These are phyloP conservation scores for Blastocystis sp. DNA, from an alignment of 352 stramenopile species.

Conservation along the genomic window DNA sequence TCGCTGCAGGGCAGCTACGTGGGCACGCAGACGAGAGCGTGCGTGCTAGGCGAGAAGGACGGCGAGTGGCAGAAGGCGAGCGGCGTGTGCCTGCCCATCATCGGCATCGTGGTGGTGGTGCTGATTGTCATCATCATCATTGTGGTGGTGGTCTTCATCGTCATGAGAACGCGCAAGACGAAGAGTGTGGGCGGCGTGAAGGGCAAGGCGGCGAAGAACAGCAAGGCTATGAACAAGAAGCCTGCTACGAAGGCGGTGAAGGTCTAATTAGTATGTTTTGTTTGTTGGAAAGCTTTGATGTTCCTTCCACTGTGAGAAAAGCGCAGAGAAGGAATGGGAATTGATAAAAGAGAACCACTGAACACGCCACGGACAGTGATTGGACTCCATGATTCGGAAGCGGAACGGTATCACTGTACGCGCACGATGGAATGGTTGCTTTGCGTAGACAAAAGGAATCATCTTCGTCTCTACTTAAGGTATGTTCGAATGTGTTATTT, in stretches of 20 bases:
- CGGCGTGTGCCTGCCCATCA: slow-evolving; percentile 9
- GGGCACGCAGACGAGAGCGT: slow-evolving; percentile 4
- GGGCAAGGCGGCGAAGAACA: not conserved
- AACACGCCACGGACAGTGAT: slow-evolving; percentile 2
- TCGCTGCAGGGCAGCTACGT: not conserved
- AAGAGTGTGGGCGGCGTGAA: not conserved
- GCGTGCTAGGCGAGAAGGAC: not conserved
- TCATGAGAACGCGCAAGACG: not conserved
- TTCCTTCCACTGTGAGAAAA: not conserved
- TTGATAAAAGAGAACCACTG: slow-evolving; percentile 9
- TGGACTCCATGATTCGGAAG: not conserved
- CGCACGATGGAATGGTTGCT: slow-evolving; percentile 4
- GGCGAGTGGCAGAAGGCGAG: not conserved
- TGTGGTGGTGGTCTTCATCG: not conserved
- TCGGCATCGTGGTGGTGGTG: not conserved
- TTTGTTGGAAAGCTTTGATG: not conserved
- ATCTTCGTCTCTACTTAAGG: slow-evolving; percentile 27
- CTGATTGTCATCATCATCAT: not conserved
- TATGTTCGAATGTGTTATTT: not conserved
- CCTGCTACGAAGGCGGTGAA: not conserved
- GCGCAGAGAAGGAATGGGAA: not conserved
- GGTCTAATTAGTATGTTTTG: not conserved
- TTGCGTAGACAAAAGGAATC: slow-evolving; percentile 40
- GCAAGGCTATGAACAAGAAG: not conserved
- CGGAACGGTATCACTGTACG: not conserved